phyloP scores from a whole-genome alignment of 2,329 filamentous ascomycete species.

The Erysiphe pulchra region DNA sequence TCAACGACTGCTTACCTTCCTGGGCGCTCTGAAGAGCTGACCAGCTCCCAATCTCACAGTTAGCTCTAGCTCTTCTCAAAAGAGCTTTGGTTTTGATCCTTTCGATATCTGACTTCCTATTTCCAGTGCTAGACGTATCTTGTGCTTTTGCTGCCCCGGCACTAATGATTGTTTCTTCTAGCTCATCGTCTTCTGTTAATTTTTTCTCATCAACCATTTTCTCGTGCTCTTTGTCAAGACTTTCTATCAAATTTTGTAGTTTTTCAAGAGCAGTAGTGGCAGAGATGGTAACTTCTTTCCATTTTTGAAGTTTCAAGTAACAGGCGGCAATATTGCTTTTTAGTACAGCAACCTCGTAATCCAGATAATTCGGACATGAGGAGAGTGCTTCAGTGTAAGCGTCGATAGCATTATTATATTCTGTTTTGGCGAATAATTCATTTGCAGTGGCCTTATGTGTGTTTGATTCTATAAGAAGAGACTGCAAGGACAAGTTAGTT shows the following conservation, averaged over 20 bases:
- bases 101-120: constrained; percentile 19
- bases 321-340: constrained; percentile 77
- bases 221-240: constrained; percentile 2
- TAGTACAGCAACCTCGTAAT: constrained; percentile 71
- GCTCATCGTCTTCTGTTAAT: constrained; percentile 25
- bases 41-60: constrained; percentile 51
- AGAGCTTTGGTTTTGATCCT: constrained; percentile 65
- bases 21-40: constrained; percentile 49
- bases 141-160: constrained; percentile 25
- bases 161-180: constrained; percentile 16
- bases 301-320: constrained; percentile 60
- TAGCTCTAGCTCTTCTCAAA: constrained; percentile 21
- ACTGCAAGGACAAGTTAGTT: constrained; percentile 17
- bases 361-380: constrained; percentile 58
- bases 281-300: constrained; percentile 55
- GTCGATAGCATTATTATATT: constrained; percentile 53
- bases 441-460: constrained; percentile 55
- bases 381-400: constrained; percentile 61
- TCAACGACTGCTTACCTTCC: constrained; percentile 16
- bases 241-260: constrained; percentile 31
- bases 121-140: constrained; percentile 1
- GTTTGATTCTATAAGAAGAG: constrained; percentile 44
- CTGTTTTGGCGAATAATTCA: constrained; percentile 42
- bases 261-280: constrained; percentile 49
- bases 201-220: constrained; percentile 31